Percentiles rank a stretch among this genome's conserved stretches.
phyloP scores from a whole-genome alignment of 2,329 filamentous ascomycete species.

The Tolypocladium paradoxum region DNA sequence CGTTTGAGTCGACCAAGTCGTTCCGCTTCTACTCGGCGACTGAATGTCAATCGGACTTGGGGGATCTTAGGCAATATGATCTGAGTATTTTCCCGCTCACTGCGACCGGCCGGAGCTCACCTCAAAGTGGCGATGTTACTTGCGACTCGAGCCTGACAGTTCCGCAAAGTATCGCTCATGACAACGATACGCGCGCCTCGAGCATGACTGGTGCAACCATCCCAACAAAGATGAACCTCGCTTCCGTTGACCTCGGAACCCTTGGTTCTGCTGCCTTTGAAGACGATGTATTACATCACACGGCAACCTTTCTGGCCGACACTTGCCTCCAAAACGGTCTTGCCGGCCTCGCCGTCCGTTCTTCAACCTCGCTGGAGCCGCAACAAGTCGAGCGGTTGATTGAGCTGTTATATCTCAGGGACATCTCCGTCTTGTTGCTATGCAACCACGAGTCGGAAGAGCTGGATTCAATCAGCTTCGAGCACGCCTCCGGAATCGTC shows the following conservation, averaged over 20 bases:
- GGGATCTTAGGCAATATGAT: not conserved
- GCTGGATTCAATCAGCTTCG: slow-evolving; percentile 16
- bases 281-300: not conserved
- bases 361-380: not conserved
- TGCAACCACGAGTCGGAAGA: slow-evolving; percentile 10
- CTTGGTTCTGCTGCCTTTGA: not conserved
- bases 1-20: not conserved
- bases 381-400: slow-evolving; percentile 2
- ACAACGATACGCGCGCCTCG: not conserved
- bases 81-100: not conserved
- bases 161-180: not conserved
- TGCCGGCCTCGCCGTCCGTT: slow-evolving; percentile 3
- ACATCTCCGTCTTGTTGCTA: slow-evolving; percentile 10
- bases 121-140: not conserved
- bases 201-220: not conserved
- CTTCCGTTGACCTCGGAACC: not conserved
- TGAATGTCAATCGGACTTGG: not conserved
- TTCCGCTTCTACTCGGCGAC: not conserved
- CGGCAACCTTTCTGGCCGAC: not conserved
- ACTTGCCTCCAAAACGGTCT: not conserved
- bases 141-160: not conserved
- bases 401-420: slow-evolving; percentile 1
- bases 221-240: not conserved
- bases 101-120: not conserved
- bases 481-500: slow-evolving; percentile 24